Evolutionary conservation across 805 yeast species (phyloP), one percentile per base, ranked within the genome.

Genomic region (Torulaspora gathmanii): DNA sequence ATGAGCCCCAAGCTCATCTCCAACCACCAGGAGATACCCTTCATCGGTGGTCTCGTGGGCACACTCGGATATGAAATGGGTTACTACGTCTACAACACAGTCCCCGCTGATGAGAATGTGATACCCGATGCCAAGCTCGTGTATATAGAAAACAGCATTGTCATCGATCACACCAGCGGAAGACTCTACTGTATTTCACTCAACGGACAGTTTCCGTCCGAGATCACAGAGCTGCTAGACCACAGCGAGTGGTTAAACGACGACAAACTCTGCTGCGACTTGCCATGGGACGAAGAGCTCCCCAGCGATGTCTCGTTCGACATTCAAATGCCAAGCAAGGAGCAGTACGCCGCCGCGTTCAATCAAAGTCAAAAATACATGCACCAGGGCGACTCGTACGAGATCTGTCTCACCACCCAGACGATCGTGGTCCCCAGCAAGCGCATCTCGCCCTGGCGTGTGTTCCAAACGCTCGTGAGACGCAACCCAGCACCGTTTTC

Each of bases 401-500:
- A 93, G 61, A 73, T 93, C 12, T 93, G 99, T 60, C 71, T 93
- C 26, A 91, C 98, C 0, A 82, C 84, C 1, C 85, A 79, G 48
- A 84, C 91, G 45, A 71, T 71, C 42, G 71, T 87, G 11, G 64
- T 64, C 5, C 70, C 86, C 12, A 80, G 83, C 0, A 49, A 64
- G 5, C 51, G 62, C 7, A 56, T 81, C 9, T 53, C 71, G 2
- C 74, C 95, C 0, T 93, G 97, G 96, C 78, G 76, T 13, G 72
- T 91, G 3, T 93, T 88, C 68, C 83, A 85, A 58, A 74, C 80
- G 1, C 69, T 93, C 43, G 79, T 86, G 0, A 56, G 66, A 11
- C 75, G 74, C 45, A 93, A 95, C 59, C 98, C 99, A 3, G 86
- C 98, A 0, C 99, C 99, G 1, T 91, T 86, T 61, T 81, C 96